phyloP scores from a whole-genome alignment of 2,329 filamentous ascomycete genomes.

The Trichoderma sp. region DNA sequence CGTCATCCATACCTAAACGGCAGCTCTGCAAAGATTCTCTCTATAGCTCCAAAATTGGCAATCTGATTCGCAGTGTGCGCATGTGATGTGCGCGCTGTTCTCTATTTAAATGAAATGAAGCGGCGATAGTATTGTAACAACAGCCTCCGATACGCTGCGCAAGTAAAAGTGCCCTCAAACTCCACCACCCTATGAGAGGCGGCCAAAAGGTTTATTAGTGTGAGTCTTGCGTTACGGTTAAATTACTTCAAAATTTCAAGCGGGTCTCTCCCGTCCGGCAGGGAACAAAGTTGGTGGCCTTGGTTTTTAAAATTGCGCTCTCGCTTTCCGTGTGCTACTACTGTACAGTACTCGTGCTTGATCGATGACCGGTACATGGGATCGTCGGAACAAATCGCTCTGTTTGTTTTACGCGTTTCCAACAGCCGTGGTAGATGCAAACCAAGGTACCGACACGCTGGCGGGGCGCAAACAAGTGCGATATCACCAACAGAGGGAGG shows the following conservation, averaged over 20 bases:
- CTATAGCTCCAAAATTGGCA: constrained; percentile 4
- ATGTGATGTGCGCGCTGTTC: background rate
- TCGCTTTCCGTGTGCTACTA: background rate
- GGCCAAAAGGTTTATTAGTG: constrained; percentile 6
- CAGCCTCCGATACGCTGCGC: background rate
- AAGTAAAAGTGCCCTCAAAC: background rate
- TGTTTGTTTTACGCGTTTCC: constrained; percentile 2
- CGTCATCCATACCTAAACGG: background rate
- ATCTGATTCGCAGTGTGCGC: background rate
- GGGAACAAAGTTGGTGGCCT: background rate
- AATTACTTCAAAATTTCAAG: constrained; percentile 7
- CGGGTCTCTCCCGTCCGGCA: constrained; percentile 2
- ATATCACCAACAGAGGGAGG: background rate
- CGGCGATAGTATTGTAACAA: background rate
- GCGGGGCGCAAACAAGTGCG: background rate
- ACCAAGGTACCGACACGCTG: background rate
- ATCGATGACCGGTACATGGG: background rate
- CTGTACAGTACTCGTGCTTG: background rate
- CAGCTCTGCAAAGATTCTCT: background rate
- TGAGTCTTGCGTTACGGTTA: constrained; percentile 20
- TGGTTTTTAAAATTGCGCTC: constrained; percentile 10
- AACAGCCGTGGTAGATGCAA: too few relatives aligned
- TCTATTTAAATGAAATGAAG: background rate
- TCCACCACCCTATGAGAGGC: background rate
- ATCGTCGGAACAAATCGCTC: constrained; percentile 7